Evolutionary conservation across 208 protist genomes (phyloP).

Genomic region (Crithidia acanthocephali): DNA sequence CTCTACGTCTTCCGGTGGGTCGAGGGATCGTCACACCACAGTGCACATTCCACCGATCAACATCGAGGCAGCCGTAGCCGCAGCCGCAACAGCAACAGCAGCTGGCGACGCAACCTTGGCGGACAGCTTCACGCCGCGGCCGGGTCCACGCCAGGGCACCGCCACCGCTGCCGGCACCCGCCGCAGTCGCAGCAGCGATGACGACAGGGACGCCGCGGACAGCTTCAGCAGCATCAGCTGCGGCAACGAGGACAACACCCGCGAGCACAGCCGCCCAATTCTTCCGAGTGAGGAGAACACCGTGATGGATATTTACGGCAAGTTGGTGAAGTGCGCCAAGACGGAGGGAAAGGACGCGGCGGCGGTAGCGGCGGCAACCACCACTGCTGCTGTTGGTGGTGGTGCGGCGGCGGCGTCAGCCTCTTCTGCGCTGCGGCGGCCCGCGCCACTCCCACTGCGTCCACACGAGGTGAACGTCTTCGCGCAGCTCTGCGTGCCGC

Average conservation of each 20-base stretch:
- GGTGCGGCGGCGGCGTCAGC: no score
- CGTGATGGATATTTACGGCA: not conserved
- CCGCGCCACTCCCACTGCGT: not conserved
- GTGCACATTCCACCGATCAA: no score
- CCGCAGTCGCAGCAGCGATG: not conserved
- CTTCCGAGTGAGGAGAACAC: not conserved
- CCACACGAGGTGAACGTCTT: constrained; percentile 15
- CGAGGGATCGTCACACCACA: no score
- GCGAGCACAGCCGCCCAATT: not conserved
- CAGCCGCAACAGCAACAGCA: not conserved
- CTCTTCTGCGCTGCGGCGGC: not conserved
- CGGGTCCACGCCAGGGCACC: no score
- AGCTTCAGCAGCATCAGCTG: constrained; percentile 3
- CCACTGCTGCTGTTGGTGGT: no score
- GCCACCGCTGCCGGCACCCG: not conserved
- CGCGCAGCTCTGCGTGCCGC: constrained; percentile 17
- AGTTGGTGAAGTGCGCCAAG: not conserved
- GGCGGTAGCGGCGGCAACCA: no score
- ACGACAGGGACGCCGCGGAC: not conserved
- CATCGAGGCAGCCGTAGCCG: not conserved
- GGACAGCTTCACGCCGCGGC: constrained; percentile 30
- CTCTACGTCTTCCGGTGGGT: no score
- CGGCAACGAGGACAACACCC: not conserved
- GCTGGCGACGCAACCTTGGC: not conserved
- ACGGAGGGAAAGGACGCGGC: no score